Evolutionary conservation across 805 yeast genomes (phyloP).

Genomic region (Metschnikowia borealis): DNA sequence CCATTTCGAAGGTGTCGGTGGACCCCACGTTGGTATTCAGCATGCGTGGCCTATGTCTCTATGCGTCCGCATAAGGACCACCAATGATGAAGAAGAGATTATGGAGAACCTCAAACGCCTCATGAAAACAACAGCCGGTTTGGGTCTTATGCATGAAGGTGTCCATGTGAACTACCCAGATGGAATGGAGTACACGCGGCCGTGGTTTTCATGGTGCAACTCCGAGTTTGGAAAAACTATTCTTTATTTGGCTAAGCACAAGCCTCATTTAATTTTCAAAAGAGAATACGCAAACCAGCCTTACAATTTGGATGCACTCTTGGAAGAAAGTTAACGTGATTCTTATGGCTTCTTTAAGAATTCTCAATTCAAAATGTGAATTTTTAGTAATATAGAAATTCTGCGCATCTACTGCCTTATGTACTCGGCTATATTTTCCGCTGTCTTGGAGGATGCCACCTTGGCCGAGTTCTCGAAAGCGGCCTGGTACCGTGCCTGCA

Average conservation of each 20-base stretch:
- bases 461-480: slow-evolving; percentile 66
- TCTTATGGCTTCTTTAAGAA: not conserved
- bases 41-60: slow-evolving; percentile 92
- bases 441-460: slow-evolving; percentile 59
- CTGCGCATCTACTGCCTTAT: slow-evolving; percentile 30
- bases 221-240: slow-evolving; percentile 87
- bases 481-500: slow-evolving; percentile 67
- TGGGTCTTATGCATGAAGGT: slow-evolving; percentile 84
- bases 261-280: slow-evolving; percentile 68
- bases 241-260: slow-evolving; percentile 66
- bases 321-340: not conserved
- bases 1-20: slow-evolving; percentile 75
- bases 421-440: slow-evolving; percentile 68
- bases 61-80: slow-evolving; percentile 70
- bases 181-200: slow-evolving; percentile 58
- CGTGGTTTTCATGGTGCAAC: slow-evolving; percentile 96
- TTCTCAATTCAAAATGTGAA: not conserved
- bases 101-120: slow-evolving; percentile 43
- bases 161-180: slow-evolving; percentile 55
- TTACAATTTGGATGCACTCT: slow-evolving; percentile 29
- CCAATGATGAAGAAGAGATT: slow-evolving; percentile 70
- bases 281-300: slow-evolving; percentile 28
- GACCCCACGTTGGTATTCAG: slow-evolving; percentile 80
- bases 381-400: not conserved
- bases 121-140: slow-evolving; percentile 59